A percentile compares a stretch with the other conserved stretches of the same genome.
phyloP scores from a whole-genome alignment of 129 eudicot genomes.

The Centaurea solstitialis region DNA sequence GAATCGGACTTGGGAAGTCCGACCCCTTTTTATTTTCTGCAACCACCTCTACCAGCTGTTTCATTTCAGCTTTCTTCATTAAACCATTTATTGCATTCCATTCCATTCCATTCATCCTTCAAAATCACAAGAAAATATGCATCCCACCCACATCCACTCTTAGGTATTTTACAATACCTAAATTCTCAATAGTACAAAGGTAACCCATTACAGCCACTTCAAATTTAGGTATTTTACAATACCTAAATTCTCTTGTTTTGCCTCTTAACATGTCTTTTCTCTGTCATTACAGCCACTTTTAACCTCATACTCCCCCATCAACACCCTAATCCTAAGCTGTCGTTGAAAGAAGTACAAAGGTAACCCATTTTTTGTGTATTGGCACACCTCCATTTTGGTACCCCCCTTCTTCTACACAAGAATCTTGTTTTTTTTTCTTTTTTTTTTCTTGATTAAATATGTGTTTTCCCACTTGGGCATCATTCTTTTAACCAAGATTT shows the following conservation, averaged over 20 bases:
- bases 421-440: neutral
- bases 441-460: neutral
- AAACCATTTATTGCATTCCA: constrained; percentile 32
- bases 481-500: neutral
- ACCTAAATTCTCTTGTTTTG: constrained; percentile 54
- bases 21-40: no score
- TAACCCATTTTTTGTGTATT: constrained; percentile 23
- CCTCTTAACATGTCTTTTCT: constrained; percentile 45
- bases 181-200: no score
- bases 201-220: no score
- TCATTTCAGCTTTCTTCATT: constrained; percentile 21
- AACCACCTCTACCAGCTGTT: no score
- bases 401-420: neutral
- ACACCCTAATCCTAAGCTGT: constrained; percentile 87
- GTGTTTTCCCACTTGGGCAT: constrained; percentile 25
- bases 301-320: constrained; percentile 89
- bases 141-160: constrained; percentile 33
- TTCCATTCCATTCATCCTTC: constrained; percentile 18
- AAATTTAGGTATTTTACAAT: no score
- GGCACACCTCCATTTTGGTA: neutral
- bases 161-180: constrained; percentile 22
- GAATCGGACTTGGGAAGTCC: no score
- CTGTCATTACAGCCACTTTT: constrained; percentile 39
- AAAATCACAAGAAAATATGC: constrained; percentile 36
- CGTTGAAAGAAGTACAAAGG: constrained; percentile 80